Evolutionary conservation across 2,329 filamentous ascomycete genomes (phyloP).

Genomic region (Sclerotinia minor): DNA sequence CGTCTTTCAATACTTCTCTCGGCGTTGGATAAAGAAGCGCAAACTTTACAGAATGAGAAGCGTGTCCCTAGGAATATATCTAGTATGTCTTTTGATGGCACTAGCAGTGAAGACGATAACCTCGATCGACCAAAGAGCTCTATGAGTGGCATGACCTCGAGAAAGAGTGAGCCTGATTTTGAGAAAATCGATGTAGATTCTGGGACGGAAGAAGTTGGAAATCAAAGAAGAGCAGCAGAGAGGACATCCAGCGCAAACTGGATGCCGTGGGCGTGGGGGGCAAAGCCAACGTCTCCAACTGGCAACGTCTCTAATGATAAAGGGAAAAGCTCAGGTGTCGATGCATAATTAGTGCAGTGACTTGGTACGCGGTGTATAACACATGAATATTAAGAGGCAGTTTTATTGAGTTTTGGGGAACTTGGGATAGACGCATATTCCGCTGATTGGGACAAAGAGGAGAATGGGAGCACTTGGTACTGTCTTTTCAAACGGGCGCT

Average conservation of each 20-base stretch:
- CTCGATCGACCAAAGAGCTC: constrained; percentile 35
- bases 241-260: constrained; percentile 46
- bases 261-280: constrained; percentile 53
- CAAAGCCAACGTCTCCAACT: constrained; percentile 7
- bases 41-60: constrained; percentile 51
- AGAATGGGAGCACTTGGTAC: constrained; percentile 6
- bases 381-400: constrained; percentile 10
- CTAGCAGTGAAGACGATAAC: constrained; percentile 38
- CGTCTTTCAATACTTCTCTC: constrained; percentile 71
- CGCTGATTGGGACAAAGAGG: background rate
- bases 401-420: background rate
- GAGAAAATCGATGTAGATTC: constrained; percentile 82
- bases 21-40: constrained; percentile 78
- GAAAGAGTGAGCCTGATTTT: constrained; percentile 83
- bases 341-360: constrained; percentile 23
- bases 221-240: constrained; percentile 36
- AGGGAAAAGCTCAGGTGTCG: constrained; percentile 32
- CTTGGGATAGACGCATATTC: constrained; percentile 17
- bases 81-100: constrained; percentile 38
- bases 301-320: constrained; percentile 28
- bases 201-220: constrained; percentile 54
- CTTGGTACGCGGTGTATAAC: background rate
- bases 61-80: constrained; percentile 30
- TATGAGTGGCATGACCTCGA: constrained; percentile 67
- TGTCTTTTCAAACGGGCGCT: constrained; percentile 3